Conservation (phyloP, 164 flowering plant genomes). For the Chloranthus sessilifolius region DNA sequence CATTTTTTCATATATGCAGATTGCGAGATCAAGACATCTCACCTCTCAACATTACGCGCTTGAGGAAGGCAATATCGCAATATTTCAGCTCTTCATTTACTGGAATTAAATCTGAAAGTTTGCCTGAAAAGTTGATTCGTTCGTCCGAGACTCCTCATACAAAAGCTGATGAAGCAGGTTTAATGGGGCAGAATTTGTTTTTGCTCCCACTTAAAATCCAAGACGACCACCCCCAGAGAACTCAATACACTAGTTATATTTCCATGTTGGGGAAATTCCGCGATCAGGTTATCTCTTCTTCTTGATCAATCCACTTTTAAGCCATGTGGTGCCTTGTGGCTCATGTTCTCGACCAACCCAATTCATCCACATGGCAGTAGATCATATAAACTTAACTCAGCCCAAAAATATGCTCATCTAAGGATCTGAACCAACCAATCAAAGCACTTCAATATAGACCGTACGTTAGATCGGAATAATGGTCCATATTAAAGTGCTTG, state of each 20-base stretch:
- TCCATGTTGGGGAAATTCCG: constrained; percentile 50
- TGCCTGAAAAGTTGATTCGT: constrained; percentile 8
- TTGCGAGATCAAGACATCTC: constrained; percentile 45
- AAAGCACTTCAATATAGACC: too few relatives aligned
- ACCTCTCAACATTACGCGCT: constrained; percentile 24
- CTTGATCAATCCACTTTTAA: neutral
- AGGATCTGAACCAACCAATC: too few relatives aligned
- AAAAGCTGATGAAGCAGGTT: constrained; percentile 16
- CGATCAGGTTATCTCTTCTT: constrained; percentile 46
- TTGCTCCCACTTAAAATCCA: constrained; percentile 49
- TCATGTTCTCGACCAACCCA: too few relatives aligned
- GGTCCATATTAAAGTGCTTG: too few relatives aligned
- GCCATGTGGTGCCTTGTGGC: too few relatives aligned
- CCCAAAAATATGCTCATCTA: too few relatives aligned
- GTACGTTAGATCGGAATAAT: too few relatives aligned
- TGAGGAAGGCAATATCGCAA: constrained; percentile 47
- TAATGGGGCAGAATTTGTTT: constrained; percentile 28
- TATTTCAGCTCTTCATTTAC: constrained; percentile 53
- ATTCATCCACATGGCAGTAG: too few relatives aligned
- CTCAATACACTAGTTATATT: constrained; percentile 44
- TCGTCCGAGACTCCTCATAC: constrained; percentile 13
- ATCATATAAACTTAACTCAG: too few relatives aligned
- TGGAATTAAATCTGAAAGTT: constrained; percentile 22
- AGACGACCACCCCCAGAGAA: constrained; percentile 39
- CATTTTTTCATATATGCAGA: constrained; percentile 28